Percentiles rank a stretch among this genome's conserved stretches.
Conservation (phyloP, 2,329 filamentous ascomycete genomes). For the Daldinia eschscholtzii region DNA sequence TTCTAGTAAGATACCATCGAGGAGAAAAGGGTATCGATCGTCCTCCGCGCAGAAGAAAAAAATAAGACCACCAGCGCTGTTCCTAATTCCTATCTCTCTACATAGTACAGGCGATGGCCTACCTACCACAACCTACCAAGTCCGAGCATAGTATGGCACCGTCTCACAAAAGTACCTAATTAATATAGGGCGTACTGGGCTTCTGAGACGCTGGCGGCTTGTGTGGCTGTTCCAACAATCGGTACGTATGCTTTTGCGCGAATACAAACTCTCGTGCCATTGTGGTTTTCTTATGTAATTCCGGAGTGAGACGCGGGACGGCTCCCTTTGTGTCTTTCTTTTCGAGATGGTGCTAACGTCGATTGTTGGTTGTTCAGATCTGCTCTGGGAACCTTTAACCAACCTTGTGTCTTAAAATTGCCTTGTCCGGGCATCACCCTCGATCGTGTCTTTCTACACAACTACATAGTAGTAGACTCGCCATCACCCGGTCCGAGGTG, state of each 20-base stretch:
- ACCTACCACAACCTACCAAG: conserved; percentile 40
- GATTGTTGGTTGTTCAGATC: conserved; percentile 34
- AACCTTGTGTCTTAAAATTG: conserved; percentile 34
- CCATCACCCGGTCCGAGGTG: neutral
- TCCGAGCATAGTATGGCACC: conserved; percentile 49
- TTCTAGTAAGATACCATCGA: conserved; percentile 27
- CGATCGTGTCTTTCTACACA: conserved; percentile 6
- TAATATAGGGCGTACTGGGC: conserved; percentile 48
- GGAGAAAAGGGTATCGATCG: conserved; percentile 47
- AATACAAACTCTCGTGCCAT: conserved; percentile 34
- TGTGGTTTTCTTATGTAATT: conserved; percentile 38
- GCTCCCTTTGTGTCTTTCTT: conserved; percentile 31
- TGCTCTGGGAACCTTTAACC: conserved; percentile 10
- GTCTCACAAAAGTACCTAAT: conserved; percentile 50
- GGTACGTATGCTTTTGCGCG: conserved; percentile 42
- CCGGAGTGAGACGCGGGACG: conserved; percentile 38
- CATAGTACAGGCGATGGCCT: conserved; percentile 18
- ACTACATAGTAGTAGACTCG: neutral
- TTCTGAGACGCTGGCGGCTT: conserved; percentile 51
- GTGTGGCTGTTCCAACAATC: conserved; percentile 48
- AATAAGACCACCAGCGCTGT: conserved; percentile 34
- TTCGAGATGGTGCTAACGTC: conserved; percentile 23
- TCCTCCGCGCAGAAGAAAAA: conserved; percentile 32
- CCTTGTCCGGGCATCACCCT: conserved; percentile 5
- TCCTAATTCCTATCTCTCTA: conserved; percentile 27